Evolutionary conservation across 2,329 filamentous ascomycete species (phyloP).

Genomic region (Aspergillus pseudonomiae): DNA sequence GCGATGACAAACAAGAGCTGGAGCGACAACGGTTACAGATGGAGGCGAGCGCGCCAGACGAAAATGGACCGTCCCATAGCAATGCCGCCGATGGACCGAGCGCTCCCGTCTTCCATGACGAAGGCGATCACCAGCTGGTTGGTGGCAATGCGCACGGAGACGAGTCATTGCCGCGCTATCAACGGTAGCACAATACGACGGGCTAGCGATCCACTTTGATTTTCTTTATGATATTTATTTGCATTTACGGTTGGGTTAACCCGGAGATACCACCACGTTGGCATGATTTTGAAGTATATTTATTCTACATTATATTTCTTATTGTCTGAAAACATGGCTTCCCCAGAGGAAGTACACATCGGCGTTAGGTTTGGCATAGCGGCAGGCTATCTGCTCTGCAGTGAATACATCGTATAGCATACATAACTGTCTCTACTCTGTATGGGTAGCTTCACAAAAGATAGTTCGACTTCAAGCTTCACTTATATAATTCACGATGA

Average conservation of each 20-base stretch:
- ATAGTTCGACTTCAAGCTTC: not conserved
- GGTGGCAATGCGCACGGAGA: constrained; percentile 40
- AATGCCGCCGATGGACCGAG: constrained; percentile 46
- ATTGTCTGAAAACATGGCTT: constrained; percentile 1
- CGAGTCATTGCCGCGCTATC: constrained; percentile 49
- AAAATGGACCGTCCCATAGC: constrained; percentile 15
- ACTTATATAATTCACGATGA: not conserved
- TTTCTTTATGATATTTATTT: constrained; percentile 27
- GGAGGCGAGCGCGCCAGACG: constrained; percentile 64
- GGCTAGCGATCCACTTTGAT: constrained; percentile 16
- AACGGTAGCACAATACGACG: constrained; percentile 34
- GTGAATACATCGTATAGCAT: not conserved
- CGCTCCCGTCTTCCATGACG: constrained; percentile 63
- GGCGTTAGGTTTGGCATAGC: constrained; percentile 4
- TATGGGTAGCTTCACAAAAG: not conserved
- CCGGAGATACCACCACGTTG: constrained; percentile 36
- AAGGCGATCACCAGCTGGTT: constrained; percentile 55
- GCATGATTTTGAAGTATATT: constrained; percentile 18
- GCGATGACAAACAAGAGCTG: constrained; percentile 79
- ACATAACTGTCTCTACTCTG: not conserved
- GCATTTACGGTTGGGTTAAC: constrained; percentile 28
- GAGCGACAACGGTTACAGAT: constrained; percentile 67
- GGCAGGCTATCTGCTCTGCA: not conserved
- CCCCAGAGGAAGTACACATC: not conserved
- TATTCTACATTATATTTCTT: constrained; percentile 13